These are phyloP conservation scores for Hypsizygus marmoreus DNA, from an alignment of 768 basidiomycete genomes.

Conservation along the genomic window DNA sequence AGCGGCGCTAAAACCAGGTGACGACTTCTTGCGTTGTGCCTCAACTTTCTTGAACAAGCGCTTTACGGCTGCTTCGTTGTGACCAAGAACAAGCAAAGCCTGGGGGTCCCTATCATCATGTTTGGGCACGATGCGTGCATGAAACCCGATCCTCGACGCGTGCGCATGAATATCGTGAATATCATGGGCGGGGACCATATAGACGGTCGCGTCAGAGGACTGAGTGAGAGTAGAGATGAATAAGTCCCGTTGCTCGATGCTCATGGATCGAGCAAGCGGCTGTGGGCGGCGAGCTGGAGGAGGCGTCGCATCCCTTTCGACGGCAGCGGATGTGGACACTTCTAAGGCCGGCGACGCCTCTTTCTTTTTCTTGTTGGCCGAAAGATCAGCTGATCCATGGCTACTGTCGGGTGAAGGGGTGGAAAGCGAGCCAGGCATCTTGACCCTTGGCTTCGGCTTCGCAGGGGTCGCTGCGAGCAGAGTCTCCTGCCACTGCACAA, in stretches of 20 bases:
- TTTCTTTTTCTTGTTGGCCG: slow-evolving; percentile 10
- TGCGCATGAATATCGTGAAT: slow-evolving; percentile 39
- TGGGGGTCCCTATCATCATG: slow-evolving; percentile 35
- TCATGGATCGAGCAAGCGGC: slow-evolving; percentile 51
- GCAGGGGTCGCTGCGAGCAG: slow-evolving; percentile 19
- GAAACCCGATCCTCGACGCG: slow-evolving; percentile 46
- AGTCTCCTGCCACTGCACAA: slow-evolving; percentile 39
- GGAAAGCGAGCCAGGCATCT: slow-evolving; percentile 59
- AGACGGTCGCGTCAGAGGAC: slow-evolving; percentile 48
- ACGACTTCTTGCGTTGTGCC: slow-evolving; percentile 26
- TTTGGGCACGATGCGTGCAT: slow-evolving; percentile 41
- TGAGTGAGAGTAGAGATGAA: slow-evolving; percentile 49
- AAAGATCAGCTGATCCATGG: slow-evolving; percentile 21
- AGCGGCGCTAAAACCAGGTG: slow-evolving; percentile 36
- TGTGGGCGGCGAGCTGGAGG: slow-evolving; percentile 13
- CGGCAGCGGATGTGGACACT: background rate
- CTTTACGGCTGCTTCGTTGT: slow-evolving; percentile 48
- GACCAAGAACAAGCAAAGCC: slow-evolving; percentile 55
- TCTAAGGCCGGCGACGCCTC: slow-evolving; percentile 13
- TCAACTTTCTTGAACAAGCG: slow-evolving; percentile 36
- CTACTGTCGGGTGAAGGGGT: slow-evolving; percentile 51
- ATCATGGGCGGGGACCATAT: slow-evolving; percentile 48
- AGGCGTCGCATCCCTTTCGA: slow-evolving; percentile 9
- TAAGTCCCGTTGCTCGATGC: slow-evolving; percentile 48
- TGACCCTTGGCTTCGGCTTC: slow-evolving; percentile 24